These are phyloP conservation scores for Tulasnella calospora DNA, from an alignment of 768 basidiomycete genomes.

Conservation along the genomic window DNA sequence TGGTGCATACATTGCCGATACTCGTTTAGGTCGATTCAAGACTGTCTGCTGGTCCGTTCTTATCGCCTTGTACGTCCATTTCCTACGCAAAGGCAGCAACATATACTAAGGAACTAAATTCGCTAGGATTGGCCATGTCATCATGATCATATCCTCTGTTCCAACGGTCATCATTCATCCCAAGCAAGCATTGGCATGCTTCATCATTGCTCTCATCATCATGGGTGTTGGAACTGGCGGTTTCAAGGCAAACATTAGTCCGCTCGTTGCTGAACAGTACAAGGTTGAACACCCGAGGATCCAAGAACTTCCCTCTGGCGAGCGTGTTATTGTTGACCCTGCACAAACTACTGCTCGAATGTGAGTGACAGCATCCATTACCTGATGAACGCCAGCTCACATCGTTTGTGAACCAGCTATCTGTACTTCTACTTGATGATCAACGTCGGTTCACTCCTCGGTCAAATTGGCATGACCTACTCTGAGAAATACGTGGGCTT, in stretches of 20 bases:
- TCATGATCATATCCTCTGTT: constrained; percentile 31
- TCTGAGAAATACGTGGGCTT: constrained; percentile 34
- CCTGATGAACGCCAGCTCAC: neutral
- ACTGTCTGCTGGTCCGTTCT: constrained; percentile 34
- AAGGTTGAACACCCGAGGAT: constrained; percentile 22
- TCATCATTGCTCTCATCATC: constrained; percentile 35
- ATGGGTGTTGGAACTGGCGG: constrained; percentile 31
- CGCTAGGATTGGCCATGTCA: constrained; percentile 28
- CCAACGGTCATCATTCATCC: constrained; percentile 32
- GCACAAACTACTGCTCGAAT: constrained; percentile 33
- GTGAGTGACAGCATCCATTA: constrained; percentile 28
- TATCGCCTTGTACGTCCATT: constrained; percentile 32
- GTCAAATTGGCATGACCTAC: constrained; percentile 35
- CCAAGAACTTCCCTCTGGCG: constrained; percentile 30
- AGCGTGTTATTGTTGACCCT: constrained; percentile 36
- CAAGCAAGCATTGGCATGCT: constrained; percentile 32
- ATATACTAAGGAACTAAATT: neutral
- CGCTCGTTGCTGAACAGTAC: constrained; percentile 38
- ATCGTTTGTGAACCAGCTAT: neutral
- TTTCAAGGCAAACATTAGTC: constrained; percentile 36
- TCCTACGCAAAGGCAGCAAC: neutral
- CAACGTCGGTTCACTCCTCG: constrained; percentile 36
- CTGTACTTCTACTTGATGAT: constrained; percentile 31
- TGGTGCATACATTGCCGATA: constrained; percentile 27
- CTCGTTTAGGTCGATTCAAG: constrained; percentile 36